Percentiles rank a stretch among this genome's conserved stretches.
These are phyloP conservation scores for Agapanthus africanus DNA, from an alignment of 106 monocot genomes.

Conservation along the genomic window DNA sequence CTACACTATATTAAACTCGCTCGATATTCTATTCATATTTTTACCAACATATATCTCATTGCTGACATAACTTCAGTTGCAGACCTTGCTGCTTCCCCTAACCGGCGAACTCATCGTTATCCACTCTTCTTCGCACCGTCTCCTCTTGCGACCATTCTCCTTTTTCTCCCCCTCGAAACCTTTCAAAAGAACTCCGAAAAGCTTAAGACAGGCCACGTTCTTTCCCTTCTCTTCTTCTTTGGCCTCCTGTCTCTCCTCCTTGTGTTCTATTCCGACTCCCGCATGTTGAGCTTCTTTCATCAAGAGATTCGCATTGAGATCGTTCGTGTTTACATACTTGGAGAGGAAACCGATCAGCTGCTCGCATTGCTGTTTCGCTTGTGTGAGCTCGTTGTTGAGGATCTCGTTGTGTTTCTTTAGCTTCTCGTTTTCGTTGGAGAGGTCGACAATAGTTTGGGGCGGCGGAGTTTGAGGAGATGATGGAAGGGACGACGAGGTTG, in stretches of 20 bases:
- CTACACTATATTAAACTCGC: too few relatives aligned
- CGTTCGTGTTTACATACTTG: conserved; percentile 26
- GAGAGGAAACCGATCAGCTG: conserved; percentile 43
- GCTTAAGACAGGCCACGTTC: conserved; percentile 11
- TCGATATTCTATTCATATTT: too few relatives aligned
- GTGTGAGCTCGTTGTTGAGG: conserved; percentile 40
- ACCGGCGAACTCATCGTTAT: not conserved
- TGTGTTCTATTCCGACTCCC: not conserved
- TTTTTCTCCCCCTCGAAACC: too few relatives aligned
- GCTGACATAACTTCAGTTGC: too few relatives aligned
- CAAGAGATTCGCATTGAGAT: conserved; percentile 9
- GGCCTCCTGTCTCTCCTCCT: not conserved
- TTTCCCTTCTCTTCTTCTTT: not conserved
- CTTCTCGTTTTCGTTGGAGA: conserved; percentile 52
- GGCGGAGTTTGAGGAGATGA: too few relatives aligned
- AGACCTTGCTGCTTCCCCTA: conserved; percentile 3
- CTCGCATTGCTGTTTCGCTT: conserved; percentile 40
- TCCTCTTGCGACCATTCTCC: not conserved
- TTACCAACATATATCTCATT: too few relatives aligned
- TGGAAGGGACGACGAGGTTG: conserved; percentile 34
- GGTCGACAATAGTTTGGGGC: conserved; percentile 12
- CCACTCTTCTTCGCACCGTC: conserved; percentile 14
- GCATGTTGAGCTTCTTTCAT: conserved; percentile 15
- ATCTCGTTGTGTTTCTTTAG: conserved; percentile 52
- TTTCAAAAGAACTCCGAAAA: conserved; percentile 39